Conservation (phyloP, 2,329 filamentous ascomycete genomes). For the Colletotrichum acutatum region DNA sequence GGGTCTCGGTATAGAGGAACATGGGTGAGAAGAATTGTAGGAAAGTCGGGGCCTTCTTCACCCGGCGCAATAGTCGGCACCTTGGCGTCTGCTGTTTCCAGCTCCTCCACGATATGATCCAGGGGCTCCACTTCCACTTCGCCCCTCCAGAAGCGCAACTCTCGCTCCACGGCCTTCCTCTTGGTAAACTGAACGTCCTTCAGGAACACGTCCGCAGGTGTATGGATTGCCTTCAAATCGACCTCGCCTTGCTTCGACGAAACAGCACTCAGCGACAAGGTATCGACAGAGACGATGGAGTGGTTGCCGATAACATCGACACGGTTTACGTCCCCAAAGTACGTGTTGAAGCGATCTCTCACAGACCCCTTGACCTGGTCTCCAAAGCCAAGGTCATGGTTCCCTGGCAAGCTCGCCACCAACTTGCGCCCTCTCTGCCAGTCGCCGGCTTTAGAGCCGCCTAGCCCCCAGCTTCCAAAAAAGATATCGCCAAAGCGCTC, state of each 20-base stretch:
- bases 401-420: constrained; percentile 88
- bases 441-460: constrained; percentile 62
- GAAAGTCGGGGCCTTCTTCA: constrained; percentile 70
- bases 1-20: constrained; percentile 87
- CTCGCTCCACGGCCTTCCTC: constrained; percentile 73
- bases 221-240: constrained; percentile 74
- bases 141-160: constrained; percentile 74
- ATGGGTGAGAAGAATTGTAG: constrained; percentile 89
- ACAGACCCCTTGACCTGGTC: constrained; percentile 84
- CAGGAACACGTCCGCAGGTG: constrained; percentile 81
- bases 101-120: constrained; percentile 69
- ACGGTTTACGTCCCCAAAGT: constrained; percentile 91
- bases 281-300: constrained; percentile 91
- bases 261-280: constrained; percentile 84
- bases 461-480: constrained; percentile 73
- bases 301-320: constrained; percentile 95
- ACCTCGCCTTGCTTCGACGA: constrained; percentile 62
- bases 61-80: constrained; percentile 53
- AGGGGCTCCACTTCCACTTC: constrained; percentile 66
- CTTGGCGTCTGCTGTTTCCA: constrained; percentile 51
- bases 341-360: constrained; percentile 84
- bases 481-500: constrained; percentile 88
- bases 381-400: constrained; percentile 94
- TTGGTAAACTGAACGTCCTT: constrained; percentile 73
- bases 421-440: constrained; percentile 79